Conservation (phyloP, 257 asterid species). For the Salvia hispanica region DNA sequence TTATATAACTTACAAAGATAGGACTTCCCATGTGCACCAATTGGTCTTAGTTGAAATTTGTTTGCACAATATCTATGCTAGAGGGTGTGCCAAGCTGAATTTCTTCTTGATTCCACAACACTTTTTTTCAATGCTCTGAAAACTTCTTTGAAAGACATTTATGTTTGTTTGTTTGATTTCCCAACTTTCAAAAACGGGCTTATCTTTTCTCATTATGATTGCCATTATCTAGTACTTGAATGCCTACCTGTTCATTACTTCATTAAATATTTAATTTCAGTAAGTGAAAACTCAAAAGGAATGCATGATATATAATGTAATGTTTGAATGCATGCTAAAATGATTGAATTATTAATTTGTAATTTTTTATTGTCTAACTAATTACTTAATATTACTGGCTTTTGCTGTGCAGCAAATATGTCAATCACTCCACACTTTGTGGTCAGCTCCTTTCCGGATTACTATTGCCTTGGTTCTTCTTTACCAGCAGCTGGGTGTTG, state of each 20-base stretch:
- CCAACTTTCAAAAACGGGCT: neutral
- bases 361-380: neutral
- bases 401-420: conserved; percentile 77
- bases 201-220: neutral
- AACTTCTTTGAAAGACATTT: neutral
- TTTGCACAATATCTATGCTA: neutral
- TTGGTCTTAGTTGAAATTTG: neutral
- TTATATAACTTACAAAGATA: neutral
- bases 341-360: conserved; percentile 14
- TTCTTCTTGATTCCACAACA: neutral
- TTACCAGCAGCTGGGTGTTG: conserved; percentile 80
- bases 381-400: conserved; percentile 25
- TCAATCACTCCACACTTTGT: conserved; percentile 85
- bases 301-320: neutral
- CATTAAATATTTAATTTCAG: conserved; percentile 6
- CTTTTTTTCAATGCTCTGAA: neutral
- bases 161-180: too few species aligned
- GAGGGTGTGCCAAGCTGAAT: neutral
- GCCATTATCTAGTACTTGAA: conserved; percentile 5
- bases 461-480: conserved; percentile 81
- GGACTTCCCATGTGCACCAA: conserved; percentile 1
- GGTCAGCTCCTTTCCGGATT: conserved; percentile 98
- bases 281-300: neutral
- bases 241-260: neutral
- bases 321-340: conserved; percentile 11